Conservation (phyloP, 1,284 basidiomycete species). For the Malassezia psittaci region DNA sequence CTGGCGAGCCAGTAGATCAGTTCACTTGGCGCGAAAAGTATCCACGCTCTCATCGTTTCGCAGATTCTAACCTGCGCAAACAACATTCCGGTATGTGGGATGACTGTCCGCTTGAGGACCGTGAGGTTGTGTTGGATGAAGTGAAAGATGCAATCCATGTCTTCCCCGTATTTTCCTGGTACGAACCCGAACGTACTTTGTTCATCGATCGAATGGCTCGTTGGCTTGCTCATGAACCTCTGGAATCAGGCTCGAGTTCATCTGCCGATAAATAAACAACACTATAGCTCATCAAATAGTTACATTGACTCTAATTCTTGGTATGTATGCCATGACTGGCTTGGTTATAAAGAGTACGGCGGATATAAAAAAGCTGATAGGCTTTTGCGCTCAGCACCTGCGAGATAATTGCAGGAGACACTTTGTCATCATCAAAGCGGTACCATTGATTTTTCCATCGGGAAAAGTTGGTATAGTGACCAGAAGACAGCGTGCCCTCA, state of each 20-base stretch:
- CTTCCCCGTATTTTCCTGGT: conserved; percentile 40
- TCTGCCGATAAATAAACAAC: too few species aligned
- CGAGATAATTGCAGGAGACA: conserved; percentile 20
- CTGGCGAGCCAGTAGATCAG: conserved; percentile 10
- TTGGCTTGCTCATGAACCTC: conserved; percentile 23
- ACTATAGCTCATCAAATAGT: too few species aligned
- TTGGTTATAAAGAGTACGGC: conserved; percentile 30
- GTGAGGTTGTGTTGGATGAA: conserved; percentile 35
- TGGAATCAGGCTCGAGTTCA: neutral
- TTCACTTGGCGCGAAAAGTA: conserved; percentile 24
- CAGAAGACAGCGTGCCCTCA: conserved; percentile 78
- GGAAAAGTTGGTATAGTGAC: conserved; percentile 80
- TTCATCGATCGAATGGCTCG: conserved; percentile 31
- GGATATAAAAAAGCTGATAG: conserved; percentile 41
- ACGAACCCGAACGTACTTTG: conserved; percentile 29
- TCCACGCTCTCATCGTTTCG: conserved; percentile 17
- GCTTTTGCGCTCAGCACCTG: conserved; percentile 29
- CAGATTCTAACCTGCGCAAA: neutral
- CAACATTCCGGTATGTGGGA: neutral
- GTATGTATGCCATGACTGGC: conserved; percentile 13
- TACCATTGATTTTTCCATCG: conserved; percentile 76
- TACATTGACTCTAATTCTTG: too few species aligned
- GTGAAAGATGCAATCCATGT: conserved; percentile 38
- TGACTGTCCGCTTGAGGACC: conserved; percentile 17
- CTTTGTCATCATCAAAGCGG: conserved; percentile 86